Percentiles rank a stretch among this genome's conserved stretches.
Evolutionary conservation across 164 flowering plant genomes (phyloP).

Genomic region (Umbellularia californica): DNA sequence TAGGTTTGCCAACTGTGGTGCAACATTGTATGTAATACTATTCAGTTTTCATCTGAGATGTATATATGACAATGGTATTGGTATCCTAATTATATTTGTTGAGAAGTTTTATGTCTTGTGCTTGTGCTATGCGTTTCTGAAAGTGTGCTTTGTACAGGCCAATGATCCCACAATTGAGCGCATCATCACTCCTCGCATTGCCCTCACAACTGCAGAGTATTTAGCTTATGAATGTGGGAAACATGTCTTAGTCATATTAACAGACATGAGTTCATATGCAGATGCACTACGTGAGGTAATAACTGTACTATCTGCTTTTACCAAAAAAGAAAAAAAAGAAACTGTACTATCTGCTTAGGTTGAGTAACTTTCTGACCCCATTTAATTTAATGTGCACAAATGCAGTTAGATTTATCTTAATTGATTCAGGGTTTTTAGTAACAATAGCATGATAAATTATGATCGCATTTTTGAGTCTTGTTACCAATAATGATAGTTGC

Average conservation of each 20-base stretch:
- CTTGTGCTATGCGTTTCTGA: neutral
- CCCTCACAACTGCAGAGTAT: conserved; percentile 96
- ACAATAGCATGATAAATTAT: too few species aligned
- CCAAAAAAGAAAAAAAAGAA: too few species aligned
- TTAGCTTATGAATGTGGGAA: conserved; percentile 99
- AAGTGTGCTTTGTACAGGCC: conserved; percentile 50
- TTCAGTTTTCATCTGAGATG: neutral
- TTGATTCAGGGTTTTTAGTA: too few species aligned
- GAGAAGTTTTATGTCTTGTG: neutral
- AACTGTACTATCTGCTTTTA: too few species aligned
- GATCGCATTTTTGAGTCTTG: too few species aligned
- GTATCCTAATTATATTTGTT: neutral
- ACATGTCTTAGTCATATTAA: conserved; percentile 91
- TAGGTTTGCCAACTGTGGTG: conserved; percentile 15
- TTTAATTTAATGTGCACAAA: too few species aligned
- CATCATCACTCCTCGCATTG: conserved; percentile 93
- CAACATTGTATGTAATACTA: neutral
- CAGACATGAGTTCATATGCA: conserved; percentile 98
- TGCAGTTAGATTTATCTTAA: too few species aligned
- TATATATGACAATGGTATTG: neutral
- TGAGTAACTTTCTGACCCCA: too few species aligned
- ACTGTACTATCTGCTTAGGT: too few species aligned
- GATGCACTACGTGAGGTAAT: conserved; percentile 98
- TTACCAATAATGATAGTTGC: too few species aligned
- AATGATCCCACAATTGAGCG: conserved; percentile 99